A percentile compares a stretch with the other conserved stretches of the same genome.
Conservation (phyloP, 2,329 filamentous ascomycete genomes). For the Colletotrichum gigasporum region DNA sequence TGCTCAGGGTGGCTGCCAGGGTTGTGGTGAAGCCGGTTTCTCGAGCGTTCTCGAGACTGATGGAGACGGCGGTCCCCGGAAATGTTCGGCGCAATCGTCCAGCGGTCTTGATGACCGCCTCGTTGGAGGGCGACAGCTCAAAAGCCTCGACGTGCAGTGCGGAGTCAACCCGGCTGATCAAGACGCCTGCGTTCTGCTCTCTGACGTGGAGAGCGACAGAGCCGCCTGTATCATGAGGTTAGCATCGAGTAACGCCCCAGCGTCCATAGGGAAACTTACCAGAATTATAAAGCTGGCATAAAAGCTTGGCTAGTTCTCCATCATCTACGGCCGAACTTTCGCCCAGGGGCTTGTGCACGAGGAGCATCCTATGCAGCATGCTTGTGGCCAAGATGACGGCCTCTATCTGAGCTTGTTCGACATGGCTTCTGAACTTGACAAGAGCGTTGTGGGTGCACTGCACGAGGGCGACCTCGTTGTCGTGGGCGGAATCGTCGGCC, state of each 20-base stretch:
- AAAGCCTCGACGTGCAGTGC: slow-evolving; percentile 43
- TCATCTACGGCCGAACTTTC: neutral
- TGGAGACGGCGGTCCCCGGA: slow-evolving; percentile 35
- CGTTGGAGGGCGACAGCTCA: slow-evolving; percentile 43
- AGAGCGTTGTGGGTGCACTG: neutral
- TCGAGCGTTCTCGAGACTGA: slow-evolving; percentile 31
- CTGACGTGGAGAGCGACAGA: slow-evolving; percentile 39
- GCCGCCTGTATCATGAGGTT: slow-evolving; percentile 7
- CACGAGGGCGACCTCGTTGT: neutral
- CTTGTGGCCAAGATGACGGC: neutral
- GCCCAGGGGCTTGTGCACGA: neutral
- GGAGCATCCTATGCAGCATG: neutral
- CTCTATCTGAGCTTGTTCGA: neutral
- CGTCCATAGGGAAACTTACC: neutral
- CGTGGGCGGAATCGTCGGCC: slow-evolving; percentile 14
- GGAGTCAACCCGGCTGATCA: slow-evolving; percentile 36
- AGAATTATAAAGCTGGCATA: neutral
- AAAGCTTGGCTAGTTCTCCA: neutral
- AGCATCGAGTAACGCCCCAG: neutral
- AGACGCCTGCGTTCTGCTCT: slow-evolving; percentile 46
- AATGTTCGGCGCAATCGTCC: slow-evolving; percentile 43
- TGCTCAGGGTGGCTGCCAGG: slow-evolving; percentile 36
- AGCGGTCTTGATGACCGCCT: slow-evolving; percentile 35
- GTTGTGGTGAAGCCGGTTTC: slow-evolving; percentile 33
- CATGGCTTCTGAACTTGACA: neutral